Base-by-base conservation (phyloP, 1,284 basidiomycete species). In the Marasmius tenuissimus region DNA sequence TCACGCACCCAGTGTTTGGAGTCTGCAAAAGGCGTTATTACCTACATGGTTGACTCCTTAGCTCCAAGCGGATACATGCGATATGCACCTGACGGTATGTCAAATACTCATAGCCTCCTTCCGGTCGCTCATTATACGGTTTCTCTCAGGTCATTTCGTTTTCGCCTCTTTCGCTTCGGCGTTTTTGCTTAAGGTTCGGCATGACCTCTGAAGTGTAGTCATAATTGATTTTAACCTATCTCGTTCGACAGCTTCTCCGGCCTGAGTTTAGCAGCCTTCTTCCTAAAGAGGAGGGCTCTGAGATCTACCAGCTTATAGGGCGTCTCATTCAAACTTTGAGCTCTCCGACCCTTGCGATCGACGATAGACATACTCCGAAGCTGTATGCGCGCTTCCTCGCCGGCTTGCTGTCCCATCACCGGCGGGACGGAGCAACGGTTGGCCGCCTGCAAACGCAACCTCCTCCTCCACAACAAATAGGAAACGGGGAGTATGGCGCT, bases 101-200 rank as follows among this genome's bases (percentile, higher is more conserved):
- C 35, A 48, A 35, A 54, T 47, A 62, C 38, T 45, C 60, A 9
- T 22, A 42, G 20, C 54, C 22, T 16, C 57, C 11, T 20, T 37
- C 42, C 14, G 53, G 42, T 47, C 58, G 58, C 63, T 61, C n/a
- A 22, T 2, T 33, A 42, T 20, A 40, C 2, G n/a, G 22, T 27
- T 18, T 16, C 18, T 12, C 12, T 27, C 57, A 89, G 87, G 88
- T 8, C 88, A 94, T 71, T 94, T 95, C 68, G 82, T 95, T 47
- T 93, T 93, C 69, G 84, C 90, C 1, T 85, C 92, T 1, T 96
- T 95, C 70, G 93, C 93, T 0, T 92, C 91, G 49, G 93, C 91
- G 0, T 93, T 93, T 75, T 76, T 93, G 59, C 82, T 93, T 65
- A 93, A 93, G 82, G 90, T 89, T 50, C 20, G 42, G 2, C n/a